Base-by-base conservation (phyloP, 2,329 filamentous ascomycete genomes). In the Xylaria digitata region DNA sequence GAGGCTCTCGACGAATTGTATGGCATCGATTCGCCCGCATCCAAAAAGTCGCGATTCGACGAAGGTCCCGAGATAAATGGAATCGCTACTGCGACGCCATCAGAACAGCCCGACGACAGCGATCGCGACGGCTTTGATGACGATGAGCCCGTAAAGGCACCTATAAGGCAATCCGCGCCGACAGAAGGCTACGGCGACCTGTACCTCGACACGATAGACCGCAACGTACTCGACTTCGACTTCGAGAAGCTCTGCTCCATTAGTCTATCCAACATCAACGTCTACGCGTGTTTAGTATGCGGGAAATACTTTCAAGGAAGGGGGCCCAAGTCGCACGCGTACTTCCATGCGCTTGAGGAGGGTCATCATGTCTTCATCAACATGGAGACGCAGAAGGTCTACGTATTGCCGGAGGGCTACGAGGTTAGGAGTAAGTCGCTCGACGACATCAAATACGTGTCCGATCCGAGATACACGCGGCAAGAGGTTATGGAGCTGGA, bases 171-270 rank as follows among this genome's bases (percentile, higher is more conserved):
- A 78, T 84, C 85, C 56, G 92, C 91, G 50, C 94, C 95, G 17
- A 88, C 92, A 40, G 92, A 92, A 78, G 95, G 95, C 69, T 99
- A 97, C 82, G 90, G 92, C 75, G 95, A 99, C 79, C 89, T 99
- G 32, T 99, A 99, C 79, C 92, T 99, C 73, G 96, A 99, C 83
- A 98, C 96, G 13, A 96, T 99, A 81, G 90, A 97, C 79, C 92
- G 96, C 75, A 89, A 90, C 76, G 90, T 97, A 53, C 89, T 98
- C 63, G 96, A 99, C 80, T 98, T 98, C 78, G 96, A 99, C 80
- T 99, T 99, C 78, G 96, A 99, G 79, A 99, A 99, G 84, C 88
- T 97, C 13, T 99, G 96, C 82, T 98, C 95, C 26, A 87, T 99
- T 72, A 97, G 93, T 40, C 86, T 99, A 7, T 97, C 94, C 55